Conservation (phyloP, 2,329 filamentous ascomycete genomes). For the Sclerotinia spermophila region DNA sequence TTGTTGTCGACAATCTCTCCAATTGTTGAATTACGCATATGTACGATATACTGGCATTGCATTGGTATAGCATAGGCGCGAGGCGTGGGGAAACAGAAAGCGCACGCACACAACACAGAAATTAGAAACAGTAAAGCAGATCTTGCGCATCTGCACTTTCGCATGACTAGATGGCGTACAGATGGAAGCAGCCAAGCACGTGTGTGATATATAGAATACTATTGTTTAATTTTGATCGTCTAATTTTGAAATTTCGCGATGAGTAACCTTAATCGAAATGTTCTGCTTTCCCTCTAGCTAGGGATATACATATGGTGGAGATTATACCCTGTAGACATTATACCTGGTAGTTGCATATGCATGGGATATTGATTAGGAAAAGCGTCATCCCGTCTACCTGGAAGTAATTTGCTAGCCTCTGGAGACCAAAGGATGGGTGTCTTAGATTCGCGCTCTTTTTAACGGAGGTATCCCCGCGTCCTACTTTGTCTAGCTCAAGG, state of each 20-base stretch:
- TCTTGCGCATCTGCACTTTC: neutral
- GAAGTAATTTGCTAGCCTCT: neutral
- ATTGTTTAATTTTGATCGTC: neutral
- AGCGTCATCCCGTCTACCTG: neutral
- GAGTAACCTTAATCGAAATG: neutral
- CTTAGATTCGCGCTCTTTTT: neutral
- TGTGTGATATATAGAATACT: neutral
- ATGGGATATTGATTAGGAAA: neutral
- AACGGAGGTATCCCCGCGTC: neutral
- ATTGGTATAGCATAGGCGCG: neutral
- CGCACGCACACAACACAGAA: neutral
- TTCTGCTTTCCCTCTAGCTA: neutral
- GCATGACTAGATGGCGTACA: neutral
- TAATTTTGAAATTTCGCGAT: neutral
- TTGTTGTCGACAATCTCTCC: neutral
- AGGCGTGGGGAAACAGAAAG: conserved; percentile 4
- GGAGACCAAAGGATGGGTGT: neutral
- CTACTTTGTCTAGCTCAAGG: neutral
- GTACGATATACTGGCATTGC: neutral
- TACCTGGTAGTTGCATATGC: neutral
- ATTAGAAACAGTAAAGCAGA: neutral
- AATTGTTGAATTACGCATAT: neutral
- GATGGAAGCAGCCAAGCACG: neutral
- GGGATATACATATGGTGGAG: neutral
- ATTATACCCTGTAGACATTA: too few relatives aligned